These are phyloP conservation scores for Ophiostoma sp. DNA, from an alignment of 2,329 filamentous ascomycete genomes.

Conservation along the genomic window DNA sequence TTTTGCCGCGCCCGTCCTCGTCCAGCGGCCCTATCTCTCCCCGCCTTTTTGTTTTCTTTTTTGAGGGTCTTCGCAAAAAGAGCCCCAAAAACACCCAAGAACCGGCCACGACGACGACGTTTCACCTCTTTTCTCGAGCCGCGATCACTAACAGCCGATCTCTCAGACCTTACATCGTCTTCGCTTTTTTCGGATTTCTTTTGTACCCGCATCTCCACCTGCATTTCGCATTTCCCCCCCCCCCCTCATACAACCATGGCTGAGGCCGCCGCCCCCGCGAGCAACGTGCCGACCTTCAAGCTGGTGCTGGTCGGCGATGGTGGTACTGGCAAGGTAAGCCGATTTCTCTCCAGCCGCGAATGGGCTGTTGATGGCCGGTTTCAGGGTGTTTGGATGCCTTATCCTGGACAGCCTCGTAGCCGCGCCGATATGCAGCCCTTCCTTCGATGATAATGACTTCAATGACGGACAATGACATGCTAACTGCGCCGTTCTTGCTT, in stretches of 20 bases:
- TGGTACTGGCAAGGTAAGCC: conserved; percentile 95
- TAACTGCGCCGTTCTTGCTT: conserved; percentile 16
- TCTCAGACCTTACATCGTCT: conserved; percentile 5
- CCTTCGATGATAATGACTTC: neutral
- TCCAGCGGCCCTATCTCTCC: conserved; percentile 11
- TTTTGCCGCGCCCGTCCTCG: neutral
- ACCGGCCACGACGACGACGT: neutral
- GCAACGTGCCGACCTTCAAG: conserved; percentile 83
- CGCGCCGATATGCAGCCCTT: neutral
- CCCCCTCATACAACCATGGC: conserved; percentile 59
- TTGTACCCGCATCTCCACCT: conserved; percentile 6
- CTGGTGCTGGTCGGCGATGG: conserved; percentile 99
- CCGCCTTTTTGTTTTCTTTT: conserved; percentile 22
- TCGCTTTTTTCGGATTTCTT: conserved; percentile 22
- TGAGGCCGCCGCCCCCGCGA: conserved; percentile 44
- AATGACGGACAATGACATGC: conserved; percentile 1
- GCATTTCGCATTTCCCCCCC: neutral
- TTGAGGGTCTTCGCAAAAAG: neutral
- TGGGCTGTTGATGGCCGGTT: neutral
- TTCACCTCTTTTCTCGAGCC: neutral
- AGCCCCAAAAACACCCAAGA: neutral
- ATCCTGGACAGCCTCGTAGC: conserved; percentile 3
- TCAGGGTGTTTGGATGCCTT: neutral
- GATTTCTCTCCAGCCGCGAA: neutral
- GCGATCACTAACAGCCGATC: conserved; percentile 1